A percentile compares a stretch with the other conserved stretches of the same genome.
Evolutionary conservation across 257 asterid species (phyloP).

Genomic region (Solanum pennellii): DNA sequence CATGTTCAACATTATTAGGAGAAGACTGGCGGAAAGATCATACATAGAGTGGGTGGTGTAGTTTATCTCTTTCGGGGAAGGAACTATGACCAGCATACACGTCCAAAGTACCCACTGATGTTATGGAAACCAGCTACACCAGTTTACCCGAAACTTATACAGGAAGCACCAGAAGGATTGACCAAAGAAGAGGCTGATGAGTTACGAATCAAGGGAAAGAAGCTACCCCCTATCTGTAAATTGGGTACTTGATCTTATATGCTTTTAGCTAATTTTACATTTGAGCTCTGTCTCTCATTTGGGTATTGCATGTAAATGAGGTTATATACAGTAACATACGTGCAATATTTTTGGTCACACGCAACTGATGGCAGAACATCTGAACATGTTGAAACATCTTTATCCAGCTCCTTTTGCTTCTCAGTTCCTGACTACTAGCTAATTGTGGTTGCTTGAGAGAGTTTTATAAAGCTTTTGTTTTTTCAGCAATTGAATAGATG

Average conservation of each 20-base stretch:
- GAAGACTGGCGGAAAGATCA: constrained; percentile 76
- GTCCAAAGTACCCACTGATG: constrained; percentile 81
- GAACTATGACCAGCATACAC: constrained; percentile 60
- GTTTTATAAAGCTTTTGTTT: background rate
- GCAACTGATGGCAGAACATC: background rate
- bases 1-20: constrained; percentile 33
- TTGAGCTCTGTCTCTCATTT: background rate
- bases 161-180: constrained; percentile 91
- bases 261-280: background rate
- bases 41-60: constrained; percentile 75
- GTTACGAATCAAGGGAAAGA: constrained; percentile 60
- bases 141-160: constrained; percentile 94
- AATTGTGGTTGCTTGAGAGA: background rate
- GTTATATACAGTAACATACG: background rate
- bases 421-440: background rate
- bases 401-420: background rate
- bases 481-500: background rate
- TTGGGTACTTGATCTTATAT: constrained; percentile 35
- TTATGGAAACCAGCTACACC: constrained; percentile 99
- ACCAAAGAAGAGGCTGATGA: constrained; percentile 80
- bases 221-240: constrained; percentile 70
- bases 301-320: background rate
- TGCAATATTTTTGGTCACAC: background rate
- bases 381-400: background rate
- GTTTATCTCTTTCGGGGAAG: constrained; percentile 89